Evolutionary conservation across 2,329 filamentous ascomycete species (phyloP).

Genomic region (Ophiocordyceps polyrhachis-furcata): DNA sequence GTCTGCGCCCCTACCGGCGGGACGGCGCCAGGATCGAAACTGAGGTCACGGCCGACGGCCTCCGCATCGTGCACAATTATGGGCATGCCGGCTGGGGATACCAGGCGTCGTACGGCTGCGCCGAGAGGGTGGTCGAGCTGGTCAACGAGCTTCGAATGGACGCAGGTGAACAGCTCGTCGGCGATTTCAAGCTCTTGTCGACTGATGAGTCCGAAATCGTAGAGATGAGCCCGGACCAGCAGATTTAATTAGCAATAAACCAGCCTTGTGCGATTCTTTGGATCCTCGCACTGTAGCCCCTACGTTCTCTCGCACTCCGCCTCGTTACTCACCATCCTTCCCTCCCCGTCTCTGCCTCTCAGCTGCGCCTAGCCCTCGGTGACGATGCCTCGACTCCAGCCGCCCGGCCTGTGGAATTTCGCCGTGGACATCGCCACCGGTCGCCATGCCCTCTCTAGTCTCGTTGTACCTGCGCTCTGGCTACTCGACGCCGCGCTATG

Average conservation of each 20-base stretch:
- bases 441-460: constrained; percentile 27
- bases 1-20: constrained; percentile 55
- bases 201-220: constrained; percentile 5
- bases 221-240: neutral
- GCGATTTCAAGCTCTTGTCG: constrained; percentile 13
- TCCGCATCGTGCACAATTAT: constrained; percentile 61
- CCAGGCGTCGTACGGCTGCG: constrained; percentile 50
- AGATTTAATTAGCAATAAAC: no score
- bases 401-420: constrained; percentile 9
- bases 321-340: neutral
- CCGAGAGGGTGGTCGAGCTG: constrained; percentile 44
- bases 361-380: neutral
- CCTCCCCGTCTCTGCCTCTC: neutral
- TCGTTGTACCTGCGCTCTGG: constrained; percentile 43
- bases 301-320: neutral
- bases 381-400: constrained; percentile 12
- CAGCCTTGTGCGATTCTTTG: no score
- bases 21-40: constrained; percentile 59
- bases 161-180: constrained; percentile 10
- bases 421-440: constrained; percentile 27
- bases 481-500: constrained; percentile 55
- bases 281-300: no score
- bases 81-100: constrained; percentile 68
- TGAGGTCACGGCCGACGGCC: constrained; percentile 28
- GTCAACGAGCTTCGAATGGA: constrained; percentile 37